phyloP scores from a whole-genome alignment of 2,329 filamentous ascomycete species.

The Remersonia thermophila region DNA sequence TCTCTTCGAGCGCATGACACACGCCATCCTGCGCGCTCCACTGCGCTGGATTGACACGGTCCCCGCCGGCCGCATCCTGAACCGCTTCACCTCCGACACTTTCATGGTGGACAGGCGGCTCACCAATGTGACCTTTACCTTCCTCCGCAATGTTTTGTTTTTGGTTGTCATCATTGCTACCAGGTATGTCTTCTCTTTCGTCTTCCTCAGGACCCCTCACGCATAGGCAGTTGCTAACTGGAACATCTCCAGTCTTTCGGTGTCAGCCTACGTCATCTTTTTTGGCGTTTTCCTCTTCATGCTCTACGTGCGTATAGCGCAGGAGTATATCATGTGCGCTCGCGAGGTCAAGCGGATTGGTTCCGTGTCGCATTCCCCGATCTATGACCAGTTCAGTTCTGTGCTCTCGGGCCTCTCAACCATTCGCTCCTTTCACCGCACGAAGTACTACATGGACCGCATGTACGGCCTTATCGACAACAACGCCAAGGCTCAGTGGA shows the following conservation, averaged over 20 bases:
- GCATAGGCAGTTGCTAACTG: background rate
- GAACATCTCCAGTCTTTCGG: slow-evolving; percentile 17
- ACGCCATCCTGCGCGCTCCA: slow-evolving; percentile 27
- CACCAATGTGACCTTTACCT: slow-evolving; percentile 18
- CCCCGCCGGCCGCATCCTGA: slow-evolving; percentile 30
- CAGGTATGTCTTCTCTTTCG: slow-evolving; percentile 17
- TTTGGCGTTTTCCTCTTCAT: slow-evolving; percentile 24
- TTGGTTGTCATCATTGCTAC: slow-evolving; percentile 26
- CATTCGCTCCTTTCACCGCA: slow-evolving; percentile 28
- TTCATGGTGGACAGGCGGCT: slow-evolving; percentile 26
- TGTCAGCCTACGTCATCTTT: slow-evolving; percentile 25
- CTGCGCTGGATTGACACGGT: slow-evolving; percentile 29
- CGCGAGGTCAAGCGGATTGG: slow-evolving; percentile 31
- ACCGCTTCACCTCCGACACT: slow-evolving; percentile 30
- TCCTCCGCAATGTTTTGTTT: slow-evolving; percentile 20
- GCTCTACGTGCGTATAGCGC: slow-evolving; percentile 24
- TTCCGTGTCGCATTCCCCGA: slow-evolving; percentile 28
- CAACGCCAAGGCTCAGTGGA: slow-evolving; percentile 22
- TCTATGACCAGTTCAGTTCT: slow-evolving; percentile 31
- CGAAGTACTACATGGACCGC: slow-evolving; percentile 24
- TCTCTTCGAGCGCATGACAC: slow-evolving; percentile 24
- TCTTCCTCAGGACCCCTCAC: background rate
- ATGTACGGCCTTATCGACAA: slow-evolving; percentile 25
- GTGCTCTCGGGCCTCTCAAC: slow-evolving; percentile 29
- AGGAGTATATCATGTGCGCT: slow-evolving; percentile 25